Evolutionary conservation across 805 yeast genomes (phyloP), one percentile per base, ranked within the genome.

Genomic region (Tetrapisispora taiwanensis): DNA sequence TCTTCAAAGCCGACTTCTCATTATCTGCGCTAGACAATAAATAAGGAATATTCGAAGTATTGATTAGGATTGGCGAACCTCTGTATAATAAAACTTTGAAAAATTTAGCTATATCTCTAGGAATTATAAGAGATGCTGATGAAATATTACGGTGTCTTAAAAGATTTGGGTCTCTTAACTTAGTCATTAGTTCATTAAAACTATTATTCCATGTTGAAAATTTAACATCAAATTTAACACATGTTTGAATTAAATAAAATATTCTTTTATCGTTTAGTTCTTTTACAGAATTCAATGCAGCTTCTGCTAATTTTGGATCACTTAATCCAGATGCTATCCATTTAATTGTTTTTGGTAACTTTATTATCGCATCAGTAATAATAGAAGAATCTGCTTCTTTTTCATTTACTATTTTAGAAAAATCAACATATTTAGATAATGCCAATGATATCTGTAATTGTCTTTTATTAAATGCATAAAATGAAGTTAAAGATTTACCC

Each of bases 301-400:
- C 66, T n/a, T 62, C 61, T 1, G 81, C 69, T 43, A 74, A 70
- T 19, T 65, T 63, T 2, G 67, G 66, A 14, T 72, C 75, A 0
- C 95, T 83, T 36, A 81, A 70, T 2, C 77, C 66, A 4, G 65
- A 69, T 9, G 77, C 56, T 6, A 87, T 52, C 90, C 92, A 82
- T 20, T 69, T 68, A 3, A 79, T 65, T 0, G 79, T 73, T 47
- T 76, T 80, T 1, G 73, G 74, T 17, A 75, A 59, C 46, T 78
- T 78, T 3, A 39, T 39, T 13, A 24, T 30, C 7, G 26, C 32
- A 20, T 31, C 33, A n/a, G 24, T 18, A 3, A 43, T 17, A 1
- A 48, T 55, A 14, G 52, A 52, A 18, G 60, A 59, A 1, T 56
- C 51, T 3, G 51, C 53, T 9, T 52, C 50, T 2, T 62, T 67